A percentile compares a stretch with the other conserved stretches of the same genome.
Evolutionary conservation across 2,329 filamentous ascomycete genomes (phyloP).

Genomic region (Coniochaeta prunicola): DNA sequence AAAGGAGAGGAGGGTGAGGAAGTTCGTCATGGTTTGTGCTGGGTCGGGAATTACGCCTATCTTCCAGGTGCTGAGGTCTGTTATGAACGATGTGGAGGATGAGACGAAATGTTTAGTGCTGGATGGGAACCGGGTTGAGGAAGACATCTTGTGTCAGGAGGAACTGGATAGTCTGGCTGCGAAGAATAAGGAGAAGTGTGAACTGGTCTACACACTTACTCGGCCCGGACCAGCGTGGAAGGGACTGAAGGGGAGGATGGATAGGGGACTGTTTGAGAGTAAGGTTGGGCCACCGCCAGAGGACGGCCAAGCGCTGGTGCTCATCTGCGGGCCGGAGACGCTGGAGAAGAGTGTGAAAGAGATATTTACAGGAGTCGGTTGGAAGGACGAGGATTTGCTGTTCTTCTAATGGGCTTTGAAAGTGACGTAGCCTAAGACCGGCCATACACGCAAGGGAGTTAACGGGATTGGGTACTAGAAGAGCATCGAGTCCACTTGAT

Average conservation of each 20-base stretch:
- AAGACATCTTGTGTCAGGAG: slow-evolving; percentile 73
- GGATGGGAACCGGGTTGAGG: slow-evolving; percentile 68
- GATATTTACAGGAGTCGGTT: slow-evolving; percentile 52
- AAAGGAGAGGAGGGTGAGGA: slow-evolving; percentile 47
- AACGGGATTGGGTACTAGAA: not conserved
- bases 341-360: slow-evolving; percentile 62
- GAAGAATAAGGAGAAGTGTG: slow-evolving; percentile 48
- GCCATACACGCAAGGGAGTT: not conserved
- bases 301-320: slow-evolving; percentile 50
- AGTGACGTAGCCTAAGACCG: not conserved
- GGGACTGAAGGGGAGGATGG: slow-evolving; percentile 62
- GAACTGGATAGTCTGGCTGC: slow-evolving; percentile 61
- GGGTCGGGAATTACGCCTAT: slow-evolving; percentile 92
- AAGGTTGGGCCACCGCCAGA: slow-evolving; percentile 39
- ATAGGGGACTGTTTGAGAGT: slow-evolving; percentile 51
- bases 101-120: slow-evolving; percentile 64
- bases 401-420: slow-evolving; percentile 53
- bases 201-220: slow-evolving; percentile 63
- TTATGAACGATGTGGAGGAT: slow-evolving; percentile 59
- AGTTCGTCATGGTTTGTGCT: slow-evolving; percentile 80
- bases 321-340: slow-evolving; percentile 72
- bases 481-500: not conserved
- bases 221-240: slow-evolving; percentile 57
- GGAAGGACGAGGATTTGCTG: slow-evolving; percentile 64
- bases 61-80: slow-evolving; percentile 71